These are phyloP conservation scores for Candida easanensis DNA, from an alignment of 805 yeast species.

Conservation along the genomic window DNA sequence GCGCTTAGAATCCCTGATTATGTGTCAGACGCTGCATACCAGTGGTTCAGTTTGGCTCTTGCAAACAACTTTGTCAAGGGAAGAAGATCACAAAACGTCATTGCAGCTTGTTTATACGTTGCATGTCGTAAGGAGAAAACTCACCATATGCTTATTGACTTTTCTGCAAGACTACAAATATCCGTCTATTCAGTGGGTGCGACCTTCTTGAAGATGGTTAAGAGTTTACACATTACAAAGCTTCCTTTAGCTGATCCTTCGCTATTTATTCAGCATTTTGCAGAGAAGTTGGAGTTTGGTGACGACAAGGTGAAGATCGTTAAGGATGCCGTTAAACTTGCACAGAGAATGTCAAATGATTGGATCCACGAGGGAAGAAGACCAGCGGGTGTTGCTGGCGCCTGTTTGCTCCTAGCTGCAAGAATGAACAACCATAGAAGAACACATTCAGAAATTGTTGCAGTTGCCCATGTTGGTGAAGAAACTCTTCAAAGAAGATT, in stretches of 20 bases:
- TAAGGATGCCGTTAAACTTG: constrained; percentile 81
- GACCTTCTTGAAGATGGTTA: constrained; percentile 90
- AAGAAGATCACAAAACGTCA: constrained; percentile 91
- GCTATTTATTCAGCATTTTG: constrained; percentile 89
- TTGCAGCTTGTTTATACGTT: constrained; percentile 90
- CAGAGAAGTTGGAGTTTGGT: constrained; percentile 83
- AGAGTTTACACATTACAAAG: constrained; percentile 68
- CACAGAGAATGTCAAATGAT: constrained; percentile 88
- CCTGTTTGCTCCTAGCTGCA: constrained; percentile 88
- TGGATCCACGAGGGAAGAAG: constrained; percentile 97
- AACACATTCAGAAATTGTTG: constrained; percentile 89
- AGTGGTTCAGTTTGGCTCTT: constrained; percentile 86
- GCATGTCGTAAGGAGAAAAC: constrained; percentile 92
- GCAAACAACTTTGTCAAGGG: constrained; percentile 93
- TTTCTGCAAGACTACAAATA: constrained; percentile 83
- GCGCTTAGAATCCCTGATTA: constrained; percentile 80
- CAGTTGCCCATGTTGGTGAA: constrained; percentile 93
- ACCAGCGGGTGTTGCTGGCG: constrained; percentile 99
- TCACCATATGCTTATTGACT: constrained; percentile 94
- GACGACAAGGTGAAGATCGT: constrained; percentile 69
- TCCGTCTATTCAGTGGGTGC: constrained; percentile 95
- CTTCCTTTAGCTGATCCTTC: constrained; percentile 94
- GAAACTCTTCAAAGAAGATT: constrained; percentile 88
- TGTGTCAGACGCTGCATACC: constrained; percentile 80
- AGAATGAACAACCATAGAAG: constrained; percentile 94